Evolutionary conservation across 768 basidiomycete genomes (phyloP), one percentile per base, ranked within the genome.

Genomic region (Mycena vitilis): DNA sequence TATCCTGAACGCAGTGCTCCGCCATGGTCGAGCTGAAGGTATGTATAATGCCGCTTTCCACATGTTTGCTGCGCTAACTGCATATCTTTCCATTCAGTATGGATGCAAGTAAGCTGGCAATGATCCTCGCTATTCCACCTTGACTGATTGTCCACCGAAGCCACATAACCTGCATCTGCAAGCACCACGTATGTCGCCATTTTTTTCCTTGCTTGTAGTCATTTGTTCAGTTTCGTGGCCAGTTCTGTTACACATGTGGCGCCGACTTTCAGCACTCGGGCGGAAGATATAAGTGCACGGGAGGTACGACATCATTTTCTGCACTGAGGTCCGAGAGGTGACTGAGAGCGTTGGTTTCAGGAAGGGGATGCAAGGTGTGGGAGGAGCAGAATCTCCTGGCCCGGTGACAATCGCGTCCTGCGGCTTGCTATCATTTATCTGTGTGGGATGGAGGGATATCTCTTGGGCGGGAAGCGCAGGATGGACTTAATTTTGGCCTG

Each of bases 1-100:
- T 40, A 40, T n/a, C 23, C 42, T 34, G n/a, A 44, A 25, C 61
- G 25, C n/a, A 73, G 71, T 74, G 73, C 40, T 66, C 60, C 8
- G 72, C 73, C 0, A 74, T 74, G 73, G 73, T 74, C 13, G 73
- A 74, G 53, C 54, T 74, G 73, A 62, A 81, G 81, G 81, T 80
- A 63, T 53, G 75, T 44, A 22, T 44, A 4, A 40, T 38, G 30
- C 57, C 48, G 2, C 60, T 30, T 34, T 38, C 48, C 18, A 15
- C 44, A 10, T 30, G 2, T 16, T 18, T 40, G 12, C 22, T 15
- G 22, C 13, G 23, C 63, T 65, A 12, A 65, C 30, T 53, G 25
- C 5, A 1, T 12, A 37, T 30, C 6, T 48, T 56, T 40, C 40
- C 12, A 10, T 37, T 7, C 30, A 70, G 71, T 72, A 59, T 40